Base-by-base conservation (phyloP, 805 yeast species). In the Candida suzukii region DNA sequence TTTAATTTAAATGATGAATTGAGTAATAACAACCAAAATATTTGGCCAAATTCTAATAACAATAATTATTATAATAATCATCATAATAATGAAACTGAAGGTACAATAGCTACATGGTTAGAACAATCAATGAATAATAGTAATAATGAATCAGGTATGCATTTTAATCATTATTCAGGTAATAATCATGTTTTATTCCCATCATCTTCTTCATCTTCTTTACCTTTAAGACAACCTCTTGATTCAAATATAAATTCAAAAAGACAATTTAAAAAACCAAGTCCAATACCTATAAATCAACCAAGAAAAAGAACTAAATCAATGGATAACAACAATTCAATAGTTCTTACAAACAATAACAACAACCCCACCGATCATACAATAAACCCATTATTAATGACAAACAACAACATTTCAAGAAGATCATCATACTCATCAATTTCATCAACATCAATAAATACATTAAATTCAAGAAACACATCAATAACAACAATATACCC, bases 51-150 rank as follows among this genome's bases (percentile, higher is more conserved):
- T 13, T 8, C 25, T 4, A 19, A 20, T 21, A 11, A 4, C 16
- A 19, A 8, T 20, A 18, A 32, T 13, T 4, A 18, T 17, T n/a
- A n/a, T 18, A 17, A 30, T 30, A 30, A 24, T 25, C 33, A n/a
- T n/a, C 19, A 54, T 60, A 57, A 53, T 49, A 50, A 52, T 50
- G 42, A 58, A 37, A 48, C 54, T 16, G 48, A 56, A 22, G 41
- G 47, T 26, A 59, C 57, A 5, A 53, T 58, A 12, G 49, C 49
- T 3, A 45, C 43, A 12, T 57, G 60, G 58, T 35, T 54, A n/a
- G 42, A 43, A 19, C 51, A 56, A 42, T 29, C 35, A 11, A 17
- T 14, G 24, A 19, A 16, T 14, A 16, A 17, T 17, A 27, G 12
- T 27, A 14, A 11, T 27, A 12, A 24, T 24, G 26, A 24, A 9